Percentiles rank a stretch among this genome's conserved stretches.
phyloP scores from a whole-genome alignment of 1,139 yeast species.

The Diutina pseudorugosa region DNA sequence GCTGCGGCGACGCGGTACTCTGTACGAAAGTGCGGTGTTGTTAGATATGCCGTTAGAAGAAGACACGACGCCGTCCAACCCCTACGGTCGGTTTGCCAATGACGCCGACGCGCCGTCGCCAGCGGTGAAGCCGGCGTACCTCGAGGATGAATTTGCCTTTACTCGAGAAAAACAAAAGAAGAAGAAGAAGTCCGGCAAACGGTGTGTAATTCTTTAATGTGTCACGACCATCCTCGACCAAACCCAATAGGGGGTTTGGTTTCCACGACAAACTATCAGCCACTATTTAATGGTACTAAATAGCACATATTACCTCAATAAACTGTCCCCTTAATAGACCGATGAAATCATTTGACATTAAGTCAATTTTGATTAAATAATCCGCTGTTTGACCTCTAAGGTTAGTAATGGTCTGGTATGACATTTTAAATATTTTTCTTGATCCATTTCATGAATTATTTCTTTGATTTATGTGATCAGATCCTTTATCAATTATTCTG shows the following conservation, averaged over 20 bases:
- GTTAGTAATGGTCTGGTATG: too few relatives aligned
- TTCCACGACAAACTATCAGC: too few relatives aligned
- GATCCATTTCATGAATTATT: too few relatives aligned
- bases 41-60: background rate
- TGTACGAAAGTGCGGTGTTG: conserved; percentile 1
- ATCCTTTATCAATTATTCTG: too few relatives aligned
- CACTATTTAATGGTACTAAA: background rate
- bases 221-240: background rate
- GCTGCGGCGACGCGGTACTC: background rate
- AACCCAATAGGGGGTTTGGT: too few relatives aligned
- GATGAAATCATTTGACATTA: too few relatives aligned
- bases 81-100: conserved; percentile 1
- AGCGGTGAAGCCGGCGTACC: background rate
- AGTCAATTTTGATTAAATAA: too few relatives aligned
- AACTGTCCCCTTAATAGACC: too few relatives aligned
- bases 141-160: background rate
- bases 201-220: background rate
- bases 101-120: background rate
- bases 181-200: background rate
- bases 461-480: too few relatives aligned
- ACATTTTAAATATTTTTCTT: too few relatives aligned
- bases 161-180: background rate
- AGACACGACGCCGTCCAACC: background rate
- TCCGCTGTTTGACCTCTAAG: too few relatives aligned
- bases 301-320: background rate